Conservation (phyloP, 192 early-diverging fungal genomes). For the Mortierella alpina region DNA sequence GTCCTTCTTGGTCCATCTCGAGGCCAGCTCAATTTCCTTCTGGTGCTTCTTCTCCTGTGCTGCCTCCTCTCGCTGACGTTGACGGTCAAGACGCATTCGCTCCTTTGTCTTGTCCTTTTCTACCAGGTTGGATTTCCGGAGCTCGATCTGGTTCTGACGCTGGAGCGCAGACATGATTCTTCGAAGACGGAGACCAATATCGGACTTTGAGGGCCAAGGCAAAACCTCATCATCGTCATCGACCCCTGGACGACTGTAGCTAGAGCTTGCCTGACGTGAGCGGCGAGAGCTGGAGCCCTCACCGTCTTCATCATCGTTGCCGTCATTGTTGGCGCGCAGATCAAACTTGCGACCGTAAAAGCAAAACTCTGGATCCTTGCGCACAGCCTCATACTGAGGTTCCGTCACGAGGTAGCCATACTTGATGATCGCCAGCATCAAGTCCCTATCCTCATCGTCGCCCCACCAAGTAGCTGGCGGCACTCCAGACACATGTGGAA, state of each 20-base stretch:
- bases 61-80: slow-evolving; percentile 54
- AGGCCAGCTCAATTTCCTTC: slow-evolving; percentile 53
- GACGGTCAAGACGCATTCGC: slow-evolving; percentile 44
- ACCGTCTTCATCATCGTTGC: slow-evolving; percentile 52
- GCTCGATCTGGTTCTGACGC: slow-evolving; percentile 58
- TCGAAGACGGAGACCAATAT: slow-evolving; percentile 68
- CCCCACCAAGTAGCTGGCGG: slow-evolving; percentile 80
- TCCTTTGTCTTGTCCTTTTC: slow-evolving; percentile 60
- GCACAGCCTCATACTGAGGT: slow-evolving; percentile 56
- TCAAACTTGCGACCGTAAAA: slow-evolving; percentile 66
- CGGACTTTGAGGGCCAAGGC: slow-evolving; percentile 72
- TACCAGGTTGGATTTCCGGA: slow-evolving; percentile 39
- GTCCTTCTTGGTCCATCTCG: slow-evolving; percentile 65
- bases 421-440: slow-evolving; percentile 81
- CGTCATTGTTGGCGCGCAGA: slow-evolving; percentile 41
- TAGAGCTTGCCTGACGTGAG: slow-evolving; percentile 41
- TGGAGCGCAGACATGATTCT: slow-evolving; percentile 66
- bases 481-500: slow-evolving; percentile 73
- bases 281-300: slow-evolving; percentile 35
- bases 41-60: slow-evolving; percentile 51
- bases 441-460: slow-evolving; percentile 81
- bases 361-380: slow-evolving; percentile 64
- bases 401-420: slow-evolving; percentile 74
- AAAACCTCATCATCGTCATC: slow-evolving; percentile 47
- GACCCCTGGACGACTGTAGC: not conserved